Conservation (phyloP, 176 grass and related monocot species). For the Oryza nivara region DNA sequence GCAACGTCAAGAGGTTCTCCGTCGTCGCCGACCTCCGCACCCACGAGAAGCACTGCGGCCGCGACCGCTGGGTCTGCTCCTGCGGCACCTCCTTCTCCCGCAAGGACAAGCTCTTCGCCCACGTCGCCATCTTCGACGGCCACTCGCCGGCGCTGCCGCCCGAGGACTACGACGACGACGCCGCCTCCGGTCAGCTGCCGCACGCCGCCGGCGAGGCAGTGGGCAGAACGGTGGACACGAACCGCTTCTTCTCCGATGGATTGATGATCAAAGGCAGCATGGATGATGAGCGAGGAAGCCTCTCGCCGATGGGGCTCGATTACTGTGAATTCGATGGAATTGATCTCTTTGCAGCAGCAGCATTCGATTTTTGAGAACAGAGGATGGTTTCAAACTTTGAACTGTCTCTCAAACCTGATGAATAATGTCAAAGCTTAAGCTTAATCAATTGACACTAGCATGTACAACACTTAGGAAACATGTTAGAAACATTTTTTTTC, state of each 20-base stretch:
- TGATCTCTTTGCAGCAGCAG: slow-evolving; percentile 37
- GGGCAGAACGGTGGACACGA: slow-evolving; percentile 28
- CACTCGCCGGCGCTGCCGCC: slow-evolving; percentile 64
- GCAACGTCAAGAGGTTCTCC: slow-evolving; percentile 90
- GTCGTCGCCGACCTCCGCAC: slow-evolving; percentile 90
- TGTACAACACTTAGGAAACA: slow-evolving; percentile 15
- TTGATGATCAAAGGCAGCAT: slow-evolving; percentile 18
- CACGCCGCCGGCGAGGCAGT: neutral
- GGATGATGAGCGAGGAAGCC: slow-evolving; percentile 32
- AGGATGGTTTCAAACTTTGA: neutral
- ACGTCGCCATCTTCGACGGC: slow-evolving; percentile 80
- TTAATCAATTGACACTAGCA: slow-evolving; percentile 7
- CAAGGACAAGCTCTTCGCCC: slow-evolving; percentile 94
- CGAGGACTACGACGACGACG: neutral
- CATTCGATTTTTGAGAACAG: slow-evolving; percentile 44
- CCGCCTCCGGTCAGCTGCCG: neutral
- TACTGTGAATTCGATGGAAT: slow-evolving; percentile 54
- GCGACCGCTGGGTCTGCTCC: slow-evolving; percentile 77
- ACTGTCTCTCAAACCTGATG: slow-evolving; percentile 3
- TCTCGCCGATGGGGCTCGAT: slow-evolving; percentile 42
- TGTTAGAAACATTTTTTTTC: neutral
- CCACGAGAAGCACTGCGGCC: slow-evolving; percentile 94
- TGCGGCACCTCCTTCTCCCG: slow-evolving; percentile 86
- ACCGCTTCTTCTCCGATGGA: slow-evolving; percentile 31
- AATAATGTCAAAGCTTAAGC: neutral